Percentiles rank a stretch among this genome's conserved stretches.
These are phyloP conservation scores for Lolium rigidum DNA, from an alignment of 176 grass and related monocot species.

Conservation along the genomic window DNA sequence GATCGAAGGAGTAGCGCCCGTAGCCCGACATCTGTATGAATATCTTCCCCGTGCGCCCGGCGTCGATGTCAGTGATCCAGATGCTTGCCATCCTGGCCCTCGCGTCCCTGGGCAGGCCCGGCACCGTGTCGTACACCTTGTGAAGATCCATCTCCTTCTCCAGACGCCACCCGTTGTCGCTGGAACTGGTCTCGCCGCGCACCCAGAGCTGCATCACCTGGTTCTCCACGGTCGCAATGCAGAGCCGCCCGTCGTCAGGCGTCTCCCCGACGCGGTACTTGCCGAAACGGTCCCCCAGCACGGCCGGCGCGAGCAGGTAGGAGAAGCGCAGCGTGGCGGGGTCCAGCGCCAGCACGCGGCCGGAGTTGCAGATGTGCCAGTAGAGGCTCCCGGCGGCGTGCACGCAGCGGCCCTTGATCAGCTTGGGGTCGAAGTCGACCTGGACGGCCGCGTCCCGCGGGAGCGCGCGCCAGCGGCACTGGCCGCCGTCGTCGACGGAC, in stretches of 20 bases:
- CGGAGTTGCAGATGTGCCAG: slow-evolving; percentile 24
- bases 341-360: slow-evolving; percentile 24
- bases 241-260: slow-evolving; percentile 8
- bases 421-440: background rate
- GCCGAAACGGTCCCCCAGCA: background rate
- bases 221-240: background rate
- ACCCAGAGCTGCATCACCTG: slow-evolving; percentile 29
- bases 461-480: slow-evolving; percentile 28
- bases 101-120: slow-evolving; percentile 12
- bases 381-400: slow-evolving; percentile 20
- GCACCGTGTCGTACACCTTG: slow-evolving; percentile 1
- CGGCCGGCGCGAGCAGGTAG: background rate
- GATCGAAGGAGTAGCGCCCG: slow-evolving; percentile 9
- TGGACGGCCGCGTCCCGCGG: background rate
- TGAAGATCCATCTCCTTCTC: background rate
- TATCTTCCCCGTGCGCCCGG: background rate
- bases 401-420: slow-evolving; percentile 7
- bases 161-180: slow-evolving; percentile 1
- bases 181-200: background rate
- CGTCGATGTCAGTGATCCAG: background rate
- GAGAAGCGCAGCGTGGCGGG: background rate
- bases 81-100: background rate
- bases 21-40: slow-evolving; percentile 18
- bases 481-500: background rate
- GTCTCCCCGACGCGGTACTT: slow-evolving; percentile 17